Conservation (phyloP, 1,284 basidiomycete species). For the Cutaneotrichosporon sp. region DNA sequence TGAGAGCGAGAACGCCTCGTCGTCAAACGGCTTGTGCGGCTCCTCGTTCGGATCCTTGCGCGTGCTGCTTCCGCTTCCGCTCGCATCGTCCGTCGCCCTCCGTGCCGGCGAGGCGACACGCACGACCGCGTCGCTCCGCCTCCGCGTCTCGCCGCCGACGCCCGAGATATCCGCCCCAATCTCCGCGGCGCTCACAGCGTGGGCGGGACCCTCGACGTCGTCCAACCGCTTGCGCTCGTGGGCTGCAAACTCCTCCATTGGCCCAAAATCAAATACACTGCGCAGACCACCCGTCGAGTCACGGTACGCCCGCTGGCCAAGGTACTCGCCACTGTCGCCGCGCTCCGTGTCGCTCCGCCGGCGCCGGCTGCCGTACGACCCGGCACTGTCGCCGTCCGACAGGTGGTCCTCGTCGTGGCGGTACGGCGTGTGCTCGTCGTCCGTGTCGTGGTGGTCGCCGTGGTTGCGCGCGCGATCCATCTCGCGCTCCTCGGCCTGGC, state of each 20-base stretch:
- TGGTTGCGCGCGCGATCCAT: slow-evolving; percentile 38
- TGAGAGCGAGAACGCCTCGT: slow-evolving; percentile 24
- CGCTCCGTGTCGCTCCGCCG: not conserved
- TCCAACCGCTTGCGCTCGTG: slow-evolving; percentile 58
- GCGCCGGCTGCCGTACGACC: slow-evolving; percentile 6
- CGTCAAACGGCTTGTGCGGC: slow-evolving; percentile 20
- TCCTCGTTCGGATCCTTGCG: slow-evolving; percentile 9
- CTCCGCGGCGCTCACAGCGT: slow-evolving; percentile 3
- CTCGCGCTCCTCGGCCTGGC: slow-evolving; percentile 46
- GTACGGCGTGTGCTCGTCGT: slow-evolving; percentile 10
- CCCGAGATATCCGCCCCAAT: slow-evolving; percentile 2
- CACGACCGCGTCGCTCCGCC: slow-evolving; percentile 3
- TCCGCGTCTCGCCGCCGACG: not conserved
- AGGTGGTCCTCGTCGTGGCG: slow-evolving; percentile 17
- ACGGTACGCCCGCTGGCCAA: not conserved
- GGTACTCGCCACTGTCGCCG: not conserved
- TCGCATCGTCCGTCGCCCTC: not conserved
- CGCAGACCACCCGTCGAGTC: slow-evolving; percentile 1
- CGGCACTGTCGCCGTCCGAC: slow-evolving; percentile 5
- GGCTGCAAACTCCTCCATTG: slow-evolving; percentile 73
- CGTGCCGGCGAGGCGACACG: not conserved
- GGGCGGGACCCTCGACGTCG: slow-evolving; percentile 34
- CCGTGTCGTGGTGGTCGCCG: slow-evolving; percentile 13
- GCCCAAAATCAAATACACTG: slow-evolving; percentile 64
- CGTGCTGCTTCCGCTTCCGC: slow-evolving; percentile 12